These are phyloP conservation scores for Ganoderma meredithae DNA, from an alignment of 1,284 basidiomycete genomes.

Conservation along the genomic window DNA sequence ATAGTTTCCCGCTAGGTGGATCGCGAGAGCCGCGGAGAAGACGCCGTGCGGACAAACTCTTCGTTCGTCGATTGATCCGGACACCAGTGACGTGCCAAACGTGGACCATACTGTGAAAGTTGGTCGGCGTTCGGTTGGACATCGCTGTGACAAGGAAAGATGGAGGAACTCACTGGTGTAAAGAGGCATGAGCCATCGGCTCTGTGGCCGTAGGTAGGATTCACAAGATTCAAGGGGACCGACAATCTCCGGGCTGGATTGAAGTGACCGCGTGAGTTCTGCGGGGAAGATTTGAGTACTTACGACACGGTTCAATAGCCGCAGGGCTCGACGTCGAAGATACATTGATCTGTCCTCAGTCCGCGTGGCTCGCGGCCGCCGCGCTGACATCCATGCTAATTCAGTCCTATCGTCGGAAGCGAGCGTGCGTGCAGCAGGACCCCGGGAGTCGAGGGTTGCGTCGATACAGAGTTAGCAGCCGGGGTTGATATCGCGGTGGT, in stretches of 20 bases:
- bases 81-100: too few relatives aligned
- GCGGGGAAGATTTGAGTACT: background rate
- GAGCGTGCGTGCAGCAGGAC: conserved; percentile 1
- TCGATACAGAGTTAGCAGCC: background rate
- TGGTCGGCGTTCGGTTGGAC: background rate
- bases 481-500: background rate
- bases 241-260: background rate
- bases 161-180: background rate
- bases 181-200: background rate
- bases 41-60: too few relatives aligned
- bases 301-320: background rate
- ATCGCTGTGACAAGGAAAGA: background rate
- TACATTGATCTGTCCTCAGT: background rate
- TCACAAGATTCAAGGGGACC: background rate
- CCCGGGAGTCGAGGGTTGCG: background rate
- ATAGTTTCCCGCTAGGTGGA: background rate
- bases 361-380: conserved; percentile 2
- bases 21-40: too few relatives aligned
- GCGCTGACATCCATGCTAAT: background rate
- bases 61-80: too few relatives aligned
- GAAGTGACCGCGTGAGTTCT: background rate
- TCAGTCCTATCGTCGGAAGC: conserved; percentile 3
- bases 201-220: background rate
- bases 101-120: too few relatives aligned
- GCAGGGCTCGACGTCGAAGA: background rate